These are phyloP conservation scores for Xylariaceae sp. DNA, from an alignment of 2,329 filamentous ascomycete genomes.

Conservation along the genomic window DNA sequence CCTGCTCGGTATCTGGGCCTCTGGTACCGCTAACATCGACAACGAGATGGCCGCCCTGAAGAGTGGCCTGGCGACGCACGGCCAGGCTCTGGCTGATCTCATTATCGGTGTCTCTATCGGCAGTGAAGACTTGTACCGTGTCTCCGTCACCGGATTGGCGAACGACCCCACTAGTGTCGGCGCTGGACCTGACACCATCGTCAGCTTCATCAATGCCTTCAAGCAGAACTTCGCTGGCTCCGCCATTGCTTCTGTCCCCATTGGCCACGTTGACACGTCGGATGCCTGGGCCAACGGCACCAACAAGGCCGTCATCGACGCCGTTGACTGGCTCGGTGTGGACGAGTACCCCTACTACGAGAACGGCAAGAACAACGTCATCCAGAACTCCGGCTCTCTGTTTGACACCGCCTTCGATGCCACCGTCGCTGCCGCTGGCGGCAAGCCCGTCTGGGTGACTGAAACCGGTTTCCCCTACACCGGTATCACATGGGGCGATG, in stretches of 20 bases:
- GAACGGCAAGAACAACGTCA: constrained; percentile 35
- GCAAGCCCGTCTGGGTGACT: constrained; percentile 54
- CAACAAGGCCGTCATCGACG: constrained; percentile 45
- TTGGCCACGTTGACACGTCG: constrained; percentile 54
- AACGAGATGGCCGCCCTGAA: constrained; percentile 48
- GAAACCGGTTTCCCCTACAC: constrained; percentile 52
- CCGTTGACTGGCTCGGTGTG: constrained; percentile 48
- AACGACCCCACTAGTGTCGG: constrained; percentile 29
- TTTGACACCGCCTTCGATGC: constrained; percentile 37
- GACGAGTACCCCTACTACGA: constrained; percentile 52
- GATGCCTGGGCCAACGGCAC: constrained; percentile 44
- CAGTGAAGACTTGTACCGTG: constrained; percentile 52
- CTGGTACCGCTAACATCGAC: constrained; percentile 32
- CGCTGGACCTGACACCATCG: constrained; percentile 41
- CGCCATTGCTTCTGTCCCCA: constrained; percentile 33
- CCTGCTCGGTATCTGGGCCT: constrained; percentile 49
- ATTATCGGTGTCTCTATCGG: constrained; percentile 50
- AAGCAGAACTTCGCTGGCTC: constrained; percentile 41
- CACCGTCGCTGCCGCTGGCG: constrained; percentile 48
- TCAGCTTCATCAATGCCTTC: constrained; percentile 53
- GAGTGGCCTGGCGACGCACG: constrained; percentile 40
- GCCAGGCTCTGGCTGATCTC: constrained; percentile 38
- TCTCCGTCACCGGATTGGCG: constrained; percentile 28
- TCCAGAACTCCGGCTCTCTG: constrained; percentile 39
- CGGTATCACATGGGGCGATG: constrained; percentile 40